Conservation (phyloP, 1,139 yeast species). For the Protomyces macrosporus region DNA sequence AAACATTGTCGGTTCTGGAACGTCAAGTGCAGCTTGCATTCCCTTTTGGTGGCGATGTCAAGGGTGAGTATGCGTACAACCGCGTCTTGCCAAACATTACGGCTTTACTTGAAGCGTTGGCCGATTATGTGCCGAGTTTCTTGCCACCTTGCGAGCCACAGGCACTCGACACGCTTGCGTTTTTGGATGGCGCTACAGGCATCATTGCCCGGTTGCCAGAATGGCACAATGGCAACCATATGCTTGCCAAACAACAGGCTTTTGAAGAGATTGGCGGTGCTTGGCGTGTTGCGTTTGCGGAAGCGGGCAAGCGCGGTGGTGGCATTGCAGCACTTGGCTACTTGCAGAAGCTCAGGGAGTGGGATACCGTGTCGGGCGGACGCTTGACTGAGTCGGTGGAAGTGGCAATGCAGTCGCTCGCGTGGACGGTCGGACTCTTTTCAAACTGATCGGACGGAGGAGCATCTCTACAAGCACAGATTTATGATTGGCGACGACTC, state of each 20-base stretch:
- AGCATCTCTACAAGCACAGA: neutral
- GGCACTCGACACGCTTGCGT: constrained; percentile 54
- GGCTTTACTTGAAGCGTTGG: constrained; percentile 70
- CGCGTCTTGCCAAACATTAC: constrained; percentile 68
- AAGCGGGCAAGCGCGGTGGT: constrained; percentile 41
- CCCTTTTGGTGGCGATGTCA: constrained; percentile 70
- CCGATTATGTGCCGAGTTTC: constrained; percentile 73
- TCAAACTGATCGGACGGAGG: neutral
- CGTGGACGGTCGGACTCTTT: constrained; percentile 5
- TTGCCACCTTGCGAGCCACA: constrained; percentile 71
- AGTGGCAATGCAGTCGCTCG: constrained; percentile 28
- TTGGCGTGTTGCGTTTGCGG: constrained; percentile 61
- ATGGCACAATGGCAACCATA: constrained; percentile 65
- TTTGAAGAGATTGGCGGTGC: constrained; percentile 75
- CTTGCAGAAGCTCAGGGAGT: constrained; percentile 53
- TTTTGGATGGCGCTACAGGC: constrained; percentile 61
- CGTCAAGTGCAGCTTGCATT: constrained; percentile 48
- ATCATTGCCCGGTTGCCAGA: constrained; percentile 65
- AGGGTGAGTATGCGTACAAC: constrained; percentile 80
- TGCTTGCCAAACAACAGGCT: constrained; percentile 65
- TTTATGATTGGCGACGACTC: neutral
- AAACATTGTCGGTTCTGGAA: constrained; percentile 48
- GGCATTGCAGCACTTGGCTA: constrained; percentile 50
- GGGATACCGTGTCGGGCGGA: constrained; percentile 54
- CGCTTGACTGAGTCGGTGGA: constrained; percentile 32